A percentile compares a stretch with the other conserved stretches of the same genome.
phyloP scores from a whole-genome alignment of 306 rosid genomes.

The Castanopsis chinensis region DNA sequence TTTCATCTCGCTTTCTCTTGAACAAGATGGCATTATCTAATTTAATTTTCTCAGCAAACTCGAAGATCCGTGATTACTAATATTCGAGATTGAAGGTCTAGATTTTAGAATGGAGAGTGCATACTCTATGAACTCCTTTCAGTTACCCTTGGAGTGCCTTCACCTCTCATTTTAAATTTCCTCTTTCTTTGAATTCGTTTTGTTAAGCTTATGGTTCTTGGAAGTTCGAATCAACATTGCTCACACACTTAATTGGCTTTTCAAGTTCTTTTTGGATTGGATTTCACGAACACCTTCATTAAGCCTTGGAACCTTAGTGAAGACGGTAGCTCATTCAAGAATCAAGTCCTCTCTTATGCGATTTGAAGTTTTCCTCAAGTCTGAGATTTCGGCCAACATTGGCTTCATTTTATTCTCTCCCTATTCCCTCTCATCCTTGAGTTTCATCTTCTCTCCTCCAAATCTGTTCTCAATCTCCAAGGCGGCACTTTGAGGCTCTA shows the following conservation, averaged over 20 bases:
- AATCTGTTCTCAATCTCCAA: slow-evolving; percentile 50
- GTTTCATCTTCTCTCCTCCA: slow-evolving; percentile 32
- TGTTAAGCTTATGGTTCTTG: slow-evolving; percentile 41
- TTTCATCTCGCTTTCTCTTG: too few relatives aligned
- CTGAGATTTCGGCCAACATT: slow-evolving; percentile 58
- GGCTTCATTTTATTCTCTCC: slow-evolving; percentile 36
- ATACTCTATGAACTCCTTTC: slow-evolving; percentile 71
- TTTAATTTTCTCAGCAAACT: too few relatives aligned
- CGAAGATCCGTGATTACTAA: too few relatives aligned
- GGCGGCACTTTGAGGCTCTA: slow-evolving; percentile 28
- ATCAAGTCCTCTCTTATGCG: slow-evolving; percentile 28
- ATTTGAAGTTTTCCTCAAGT: slow-evolving; percentile 57
- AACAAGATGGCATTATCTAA: too few relatives aligned
- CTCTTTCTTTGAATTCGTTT: slow-evolving; percentile 51
- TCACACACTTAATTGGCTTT: slow-evolving; percentile 37
- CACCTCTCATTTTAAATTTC: slow-evolving; percentile 48
- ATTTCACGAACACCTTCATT: slow-evolving; percentile 51
- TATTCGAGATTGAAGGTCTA: slow-evolving; percentile 40
- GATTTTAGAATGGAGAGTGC: slow-evolving; percentile 49
- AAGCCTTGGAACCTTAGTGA: slow-evolving; percentile 65
- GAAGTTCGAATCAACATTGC: slow-evolving; percentile 8
- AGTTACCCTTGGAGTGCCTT: slow-evolving; percentile 63
- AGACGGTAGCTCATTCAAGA: slow-evolving; percentile 44
- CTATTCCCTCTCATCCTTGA: slow-evolving; percentile 50
- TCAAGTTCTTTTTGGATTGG: slow-evolving; percentile 56